phyloP scores from a whole-genome alignment of 1,284 basidiomycete species.

The Pholiota adiposa region DNA sequence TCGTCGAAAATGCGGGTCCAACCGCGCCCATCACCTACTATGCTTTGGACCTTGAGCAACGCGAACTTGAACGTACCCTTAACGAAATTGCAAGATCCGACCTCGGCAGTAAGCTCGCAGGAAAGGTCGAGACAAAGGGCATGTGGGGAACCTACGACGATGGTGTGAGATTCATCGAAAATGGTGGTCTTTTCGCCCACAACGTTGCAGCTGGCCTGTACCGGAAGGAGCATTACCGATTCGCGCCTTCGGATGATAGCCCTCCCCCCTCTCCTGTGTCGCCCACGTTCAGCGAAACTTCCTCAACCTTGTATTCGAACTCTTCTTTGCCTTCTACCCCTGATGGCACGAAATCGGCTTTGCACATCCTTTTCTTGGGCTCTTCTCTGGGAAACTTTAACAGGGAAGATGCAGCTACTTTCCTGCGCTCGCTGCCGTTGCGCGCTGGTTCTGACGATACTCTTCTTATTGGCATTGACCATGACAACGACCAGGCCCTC shows the following conservation, averaged over 20 bases:
- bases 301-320: slow-evolving; percentile 25
- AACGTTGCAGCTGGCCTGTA: slow-evolving; percentile 12
- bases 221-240: slow-evolving; percentile 9
- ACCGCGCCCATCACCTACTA: slow-evolving; percentile 80
- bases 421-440: slow-evolving; percentile 83
- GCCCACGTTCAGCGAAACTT: slow-evolving; percentile 25
- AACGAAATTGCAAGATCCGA: slow-evolving; percentile 66
- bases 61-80: slow-evolving; percentile 85
- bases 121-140: slow-evolving; percentile 78
- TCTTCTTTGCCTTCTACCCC: slow-evolving; percentile 36
- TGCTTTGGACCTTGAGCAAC: slow-evolving; percentile 90
- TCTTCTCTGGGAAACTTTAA: slow-evolving; percentile 93
- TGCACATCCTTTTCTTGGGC: slow-evolving; percentile 93
- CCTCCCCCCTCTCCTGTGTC: slow-evolving; percentile 16
- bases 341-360: slow-evolving; percentile 42
- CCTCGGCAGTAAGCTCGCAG: slow-evolving; percentile 66
- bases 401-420: slow-evolving; percentile 73
- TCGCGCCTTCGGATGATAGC: slow-evolving; percentile 14
- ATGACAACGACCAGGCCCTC: slow-evolving; percentile 66
- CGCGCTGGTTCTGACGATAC: slow-evolving; percentile 74
- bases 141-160: slow-evolving; percentile 91
- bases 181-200: slow-evolving; percentile 53
- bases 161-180: slow-evolving; percentile 69
- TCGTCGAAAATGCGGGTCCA: slow-evolving; percentile 39
- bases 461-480: slow-evolving; percentile 85